A percentile compares a stretch with the other conserved stretches of the same genome.
These are phyloP conservation scores for Saccharum officinarum DNA, from an alignment of 176 grass and related monocot species.

Conservation along the genomic window DNA sequence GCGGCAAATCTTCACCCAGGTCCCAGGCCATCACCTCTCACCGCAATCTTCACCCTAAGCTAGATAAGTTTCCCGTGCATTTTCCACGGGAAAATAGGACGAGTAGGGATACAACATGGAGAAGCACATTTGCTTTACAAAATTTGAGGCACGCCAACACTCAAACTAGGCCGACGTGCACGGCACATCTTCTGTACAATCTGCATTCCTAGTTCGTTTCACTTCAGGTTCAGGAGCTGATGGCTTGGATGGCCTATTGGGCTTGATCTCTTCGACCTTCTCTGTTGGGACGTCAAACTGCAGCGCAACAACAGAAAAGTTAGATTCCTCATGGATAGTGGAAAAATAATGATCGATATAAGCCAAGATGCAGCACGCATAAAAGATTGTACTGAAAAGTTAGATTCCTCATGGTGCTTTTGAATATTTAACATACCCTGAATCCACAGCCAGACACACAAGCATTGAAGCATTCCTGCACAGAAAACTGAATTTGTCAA, in stretches of 20 bases:
- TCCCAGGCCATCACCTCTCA: background rate
- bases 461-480: slow-evolving; percentile 90
- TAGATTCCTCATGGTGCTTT: background rate
- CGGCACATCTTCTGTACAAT: slow-evolving; percentile 51
- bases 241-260: slow-evolving; percentile 58
- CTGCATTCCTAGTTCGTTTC: background rate
- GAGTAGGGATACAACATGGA: background rate
- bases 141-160: background rate
- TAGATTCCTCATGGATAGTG: background rate
- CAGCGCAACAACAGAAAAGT: background rate
- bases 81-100: background rate
- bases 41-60: background rate
- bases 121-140: background rate
- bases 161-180: slow-evolving; percentile 60
- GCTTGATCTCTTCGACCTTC: slow-evolving; percentile 63
- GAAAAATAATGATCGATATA: background rate
- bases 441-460: slow-evolving; percentile 94
- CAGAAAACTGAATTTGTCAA: background rate
- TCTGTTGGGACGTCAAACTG: slow-evolving; percentile 65
- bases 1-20: background rate
- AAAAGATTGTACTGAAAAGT: background rate
- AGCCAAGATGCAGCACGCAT: background rate
- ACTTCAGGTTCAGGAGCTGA: slow-evolving; percentile 44
- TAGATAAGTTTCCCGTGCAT: background rate
- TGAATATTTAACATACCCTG: slow-evolving; percentile 50